Evolutionary conservation across 331 rosid species (phyloP).

Genomic region (Quercus tomentella): DNA sequence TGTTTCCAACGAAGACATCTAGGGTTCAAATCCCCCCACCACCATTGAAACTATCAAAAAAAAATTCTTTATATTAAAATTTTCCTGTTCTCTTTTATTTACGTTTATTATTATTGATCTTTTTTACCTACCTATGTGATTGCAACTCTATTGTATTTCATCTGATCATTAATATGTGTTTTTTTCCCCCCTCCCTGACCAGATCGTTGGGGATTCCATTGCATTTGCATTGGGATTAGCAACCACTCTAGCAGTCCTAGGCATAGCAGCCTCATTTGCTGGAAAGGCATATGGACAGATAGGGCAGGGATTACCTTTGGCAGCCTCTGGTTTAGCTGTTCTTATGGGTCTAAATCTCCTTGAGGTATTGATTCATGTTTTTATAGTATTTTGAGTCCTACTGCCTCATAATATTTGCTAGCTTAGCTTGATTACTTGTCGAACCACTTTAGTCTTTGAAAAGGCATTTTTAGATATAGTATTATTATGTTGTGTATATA

Average conservation of each 20-base stretch:
- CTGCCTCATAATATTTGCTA: neutral
- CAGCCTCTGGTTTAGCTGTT: constrained; percentile 91
- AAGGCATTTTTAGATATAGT: neutral
- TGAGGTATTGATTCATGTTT: constrained; percentile 49
- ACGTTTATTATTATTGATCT: neutral
- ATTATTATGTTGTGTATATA: neutral
- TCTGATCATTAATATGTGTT: neutral
- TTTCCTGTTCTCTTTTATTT: neutral
- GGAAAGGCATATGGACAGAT: constrained; percentile 98
- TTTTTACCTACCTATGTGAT: neutral
- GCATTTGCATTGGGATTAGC: constrained; percentile 95
- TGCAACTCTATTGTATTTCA: neutral
- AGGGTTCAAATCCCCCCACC: too few relatives aligned
- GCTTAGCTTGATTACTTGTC: neutral
- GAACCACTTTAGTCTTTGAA: neutral
- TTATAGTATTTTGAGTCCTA: neutral
- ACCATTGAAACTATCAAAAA: too few relatives aligned
- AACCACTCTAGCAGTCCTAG: constrained; percentile 85
- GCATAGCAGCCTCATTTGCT: constrained; percentile 87
- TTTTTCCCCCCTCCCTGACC: neutral
- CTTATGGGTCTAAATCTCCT: constrained; percentile 92
- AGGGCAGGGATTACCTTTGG: constrained; percentile 94
- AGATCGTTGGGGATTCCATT: constrained; percentile 91
- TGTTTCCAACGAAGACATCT: too few relatives aligned
- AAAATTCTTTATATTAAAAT: neutral